These are phyloP conservation scores for Trypanosoma scelopori DNA, from an alignment of 208 protist genomes.

Conservation along the genomic window DNA sequence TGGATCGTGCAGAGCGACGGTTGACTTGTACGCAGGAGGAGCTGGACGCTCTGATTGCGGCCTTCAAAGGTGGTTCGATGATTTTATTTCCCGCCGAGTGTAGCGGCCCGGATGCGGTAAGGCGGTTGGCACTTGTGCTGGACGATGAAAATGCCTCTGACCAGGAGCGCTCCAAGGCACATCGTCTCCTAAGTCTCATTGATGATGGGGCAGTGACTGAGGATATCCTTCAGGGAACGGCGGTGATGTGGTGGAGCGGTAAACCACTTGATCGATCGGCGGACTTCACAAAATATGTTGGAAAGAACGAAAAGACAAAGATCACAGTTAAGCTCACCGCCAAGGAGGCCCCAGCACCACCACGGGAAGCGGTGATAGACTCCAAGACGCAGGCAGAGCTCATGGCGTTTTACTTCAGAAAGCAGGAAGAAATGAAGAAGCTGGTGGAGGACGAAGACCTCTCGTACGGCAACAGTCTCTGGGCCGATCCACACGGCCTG, in stretches of 20 bases:
- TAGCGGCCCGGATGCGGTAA: conserved; percentile 69
- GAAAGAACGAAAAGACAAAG: conserved; percentile 94
- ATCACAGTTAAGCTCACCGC: conserved; percentile 89
- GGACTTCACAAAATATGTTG: conserved; percentile 83
- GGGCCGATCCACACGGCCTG: conserved; percentile 87
- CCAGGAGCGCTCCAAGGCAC: conserved; percentile 67
- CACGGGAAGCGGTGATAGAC: conserved; percentile 83
- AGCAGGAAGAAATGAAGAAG: conserved; percentile 94
- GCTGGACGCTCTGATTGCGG: conserved; percentile 56
- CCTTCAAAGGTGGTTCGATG: conserved; percentile 83
- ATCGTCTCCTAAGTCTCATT: conserved; percentile 80
- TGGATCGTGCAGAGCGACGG: conserved; percentile 66
- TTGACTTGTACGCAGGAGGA: conserved; percentile 61
- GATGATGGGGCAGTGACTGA: conserved; percentile 86
- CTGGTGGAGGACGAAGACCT: conserved; percentile 91
- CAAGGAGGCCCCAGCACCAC: conserved; percentile 68
- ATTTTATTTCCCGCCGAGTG: conserved; percentile 89
- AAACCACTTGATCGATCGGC: conserved; percentile 78
- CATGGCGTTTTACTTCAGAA: conserved; percentile 90
- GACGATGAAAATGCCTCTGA: conserved; percentile 65
- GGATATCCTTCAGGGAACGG: conserved; percentile 60
- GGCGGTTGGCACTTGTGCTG: conserved; percentile 60
- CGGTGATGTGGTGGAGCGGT: conserved; percentile 88
- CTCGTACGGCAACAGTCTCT: conserved; percentile 85
- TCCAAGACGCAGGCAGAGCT: conserved; percentile 84